Evolutionary conservation across 495 filamentous ascomycete species (phyloP), one percentile per base, ranked within the genome.

Genomic region (Tuber melanosporum): DNA sequence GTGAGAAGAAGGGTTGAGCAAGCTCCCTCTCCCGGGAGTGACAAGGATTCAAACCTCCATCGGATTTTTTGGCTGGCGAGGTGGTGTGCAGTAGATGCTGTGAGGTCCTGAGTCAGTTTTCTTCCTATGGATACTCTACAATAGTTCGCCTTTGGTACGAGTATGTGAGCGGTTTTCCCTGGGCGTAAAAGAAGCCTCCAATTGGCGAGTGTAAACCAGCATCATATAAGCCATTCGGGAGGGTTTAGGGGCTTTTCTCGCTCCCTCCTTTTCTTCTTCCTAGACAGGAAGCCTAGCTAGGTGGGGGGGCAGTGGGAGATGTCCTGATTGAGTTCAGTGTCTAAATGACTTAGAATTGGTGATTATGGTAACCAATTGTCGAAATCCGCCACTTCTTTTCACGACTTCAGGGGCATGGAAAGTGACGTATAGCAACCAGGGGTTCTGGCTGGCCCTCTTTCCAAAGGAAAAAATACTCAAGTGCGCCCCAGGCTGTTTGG

Each of bases 361-460:
- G 26, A 36, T 66, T 36, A 32, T 32, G 32, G 26, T 17, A 41
- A 41, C 39, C 39, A 41, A 41, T 41, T 41, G 39, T 41, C 39
- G 39, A 41, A 41, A 41, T 41, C 39, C 39, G 39, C 3, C 39
- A 41, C 39, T 41, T 5, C 39, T 41, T 41, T 41, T 41, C 39
- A 41, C 39, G 39, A 1, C 39, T 41, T 41, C 39, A 41, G 39
- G 39, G 39, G 39, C 39, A 41, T 41, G 39, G 39, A 72, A 57
- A 80, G 77, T 71, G 73, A 80, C 66, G 41, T 80, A 79, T 72
- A 75, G 76, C 69, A 66, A 44, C 77, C 71, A 79, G 78, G 76
- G 78, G 45, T 17, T 22, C 75, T 19, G 57, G 17, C 26, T 36
- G 12, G 32, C 26, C 17, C 26, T 26, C 57, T 36, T n/a, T 12